Evolutionary conservation across 1,284 basidiomycete species (phyloP).

Genomic region (Amylostereum chailletii): DNA sequence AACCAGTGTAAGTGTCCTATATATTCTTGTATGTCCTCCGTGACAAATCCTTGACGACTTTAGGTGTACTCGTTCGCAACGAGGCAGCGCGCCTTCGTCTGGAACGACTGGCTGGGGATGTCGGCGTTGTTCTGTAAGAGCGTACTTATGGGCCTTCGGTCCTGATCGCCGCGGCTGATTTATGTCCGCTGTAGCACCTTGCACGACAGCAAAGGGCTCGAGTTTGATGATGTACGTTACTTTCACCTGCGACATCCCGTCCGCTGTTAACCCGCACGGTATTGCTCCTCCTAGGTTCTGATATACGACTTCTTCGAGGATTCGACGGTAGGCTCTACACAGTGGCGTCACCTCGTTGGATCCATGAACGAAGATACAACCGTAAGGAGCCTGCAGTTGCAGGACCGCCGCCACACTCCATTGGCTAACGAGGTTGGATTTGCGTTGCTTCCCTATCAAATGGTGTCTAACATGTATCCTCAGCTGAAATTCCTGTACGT

Average conservation of each 20-base stretch:
- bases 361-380: neutral
- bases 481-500: slow-evolving; percentile 4
- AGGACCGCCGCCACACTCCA: neutral
- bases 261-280: neutral
- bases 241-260: neutral
- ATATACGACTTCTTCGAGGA: slow-evolving; percentile 3
- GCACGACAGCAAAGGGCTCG: neutral
- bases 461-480: neutral
- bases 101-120: neutral
- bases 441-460: neutral
- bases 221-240: neutral
- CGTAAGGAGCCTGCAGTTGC: neutral
- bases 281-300: neutral
- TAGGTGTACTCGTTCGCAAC: neutral
- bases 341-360: neutral
- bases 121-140: neutral
- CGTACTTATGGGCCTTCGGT: neutral
- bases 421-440: neutral
- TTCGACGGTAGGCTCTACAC: neutral
- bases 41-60: too few species aligned
- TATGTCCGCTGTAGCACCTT: neutral
- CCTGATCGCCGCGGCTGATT: neutral
- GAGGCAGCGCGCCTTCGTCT: neutral
- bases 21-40: too few species aligned
- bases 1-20: neutral